These are phyloP conservation scores for Trichosporon asahii DNA, from an alignment of 1,284 basidiomycete genomes.

Conservation along the genomic window DNA sequence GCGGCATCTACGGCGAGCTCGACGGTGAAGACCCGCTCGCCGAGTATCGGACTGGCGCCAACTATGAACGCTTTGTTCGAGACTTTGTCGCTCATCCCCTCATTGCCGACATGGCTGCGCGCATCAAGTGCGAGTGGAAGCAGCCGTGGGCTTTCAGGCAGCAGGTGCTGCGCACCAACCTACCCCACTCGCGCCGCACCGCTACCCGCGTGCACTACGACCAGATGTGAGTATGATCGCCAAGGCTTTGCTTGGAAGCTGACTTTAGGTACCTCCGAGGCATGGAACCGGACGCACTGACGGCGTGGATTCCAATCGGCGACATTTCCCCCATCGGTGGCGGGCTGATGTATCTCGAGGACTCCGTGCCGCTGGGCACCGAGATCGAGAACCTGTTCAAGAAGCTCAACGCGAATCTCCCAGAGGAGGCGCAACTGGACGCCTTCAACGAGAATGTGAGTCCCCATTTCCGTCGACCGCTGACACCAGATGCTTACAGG, in stretches of 20 bases:
- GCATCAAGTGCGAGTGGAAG: constrained; percentile 19
- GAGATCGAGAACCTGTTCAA: constrained; percentile 30
- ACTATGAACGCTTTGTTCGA: constrained; percentile 12
- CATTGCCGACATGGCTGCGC: constrained; percentile 13
- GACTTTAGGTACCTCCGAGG: constrained; percentile 17
- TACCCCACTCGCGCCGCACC: constrained; percentile 17
- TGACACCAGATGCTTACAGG: constrained; percentile 22
- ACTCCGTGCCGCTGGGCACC: constrained; percentile 24
- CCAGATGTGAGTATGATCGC: constrained; percentile 17
- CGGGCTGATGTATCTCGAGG: constrained; percentile 36
- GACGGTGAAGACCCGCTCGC: constrained; percentile 16
- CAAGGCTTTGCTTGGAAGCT: background rate
- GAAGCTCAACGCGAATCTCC: constrained; percentile 16
- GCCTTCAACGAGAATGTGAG: constrained; percentile 36
- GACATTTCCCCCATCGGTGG: constrained; percentile 28
- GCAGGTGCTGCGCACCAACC: constrained; percentile 24
- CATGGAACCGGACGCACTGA: constrained; percentile 22
- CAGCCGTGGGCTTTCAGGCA: constrained; percentile 17
- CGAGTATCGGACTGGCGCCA: constrained; percentile 10
- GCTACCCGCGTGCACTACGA: constrained; percentile 24
- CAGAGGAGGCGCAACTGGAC: constrained; percentile 25
- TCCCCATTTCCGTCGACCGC: background rate
- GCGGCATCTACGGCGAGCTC: constrained; percentile 10
- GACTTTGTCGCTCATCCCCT: constrained; percentile 15
- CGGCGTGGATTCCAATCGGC: constrained; percentile 37